Base-by-base conservation (phyloP, 306 rosid species). In the Aeschynomene evenia region DNA sequence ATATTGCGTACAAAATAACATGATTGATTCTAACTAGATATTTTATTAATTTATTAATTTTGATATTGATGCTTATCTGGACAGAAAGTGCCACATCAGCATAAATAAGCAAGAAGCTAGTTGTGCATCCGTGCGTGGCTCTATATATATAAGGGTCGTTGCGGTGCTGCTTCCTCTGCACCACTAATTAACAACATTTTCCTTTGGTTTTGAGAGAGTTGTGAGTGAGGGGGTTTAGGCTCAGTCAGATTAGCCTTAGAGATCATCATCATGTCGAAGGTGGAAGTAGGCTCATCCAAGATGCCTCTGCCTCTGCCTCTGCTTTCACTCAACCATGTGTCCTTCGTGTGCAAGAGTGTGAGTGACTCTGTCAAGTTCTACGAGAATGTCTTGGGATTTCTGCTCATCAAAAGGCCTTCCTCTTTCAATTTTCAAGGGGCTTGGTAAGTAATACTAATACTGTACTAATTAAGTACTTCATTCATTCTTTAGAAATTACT, bases 381-480 rank as follows among this genome's bases (percentile, higher is more conserved):
- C 9, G 78, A 82, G 63, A 56, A 84, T 13, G 88, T 84, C 20
- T 40, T 89, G 19, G 92, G 88, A 9, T 89, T 86, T 73, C 70
- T 80, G 16, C 92, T 84, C 75, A 77, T 86, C 84, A 82, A 79
- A 63, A 76, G 92, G 21, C 96, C 96, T 12, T 78, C 86, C 54
- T 89, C 96, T 49, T 89, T 89, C 85, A 34, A 89, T 1, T 89
- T 86, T 56, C 57, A 86, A 62, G 96, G 96, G 73, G 96, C 96
- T 62, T 89, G 92, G 91, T 89, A 49, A 53, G 45, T 80, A n/a
- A n/a, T n/a, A n/a, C n/a, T n/a, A n/a, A n/a, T n/a, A n/a, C n/a
- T n/a, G n/a, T n/a, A n/a, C n/a, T n/a, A n/a, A n/a, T n/a, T n/a
- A n/a, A n/a, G n/a, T n/a, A n/a, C n/a, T n/a, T n/a, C n/a, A n/a